Base-by-base conservation (phyloP, 2,329 filamentous ascomycete genomes). In the Sodiomyces alkalinus region DNA sequence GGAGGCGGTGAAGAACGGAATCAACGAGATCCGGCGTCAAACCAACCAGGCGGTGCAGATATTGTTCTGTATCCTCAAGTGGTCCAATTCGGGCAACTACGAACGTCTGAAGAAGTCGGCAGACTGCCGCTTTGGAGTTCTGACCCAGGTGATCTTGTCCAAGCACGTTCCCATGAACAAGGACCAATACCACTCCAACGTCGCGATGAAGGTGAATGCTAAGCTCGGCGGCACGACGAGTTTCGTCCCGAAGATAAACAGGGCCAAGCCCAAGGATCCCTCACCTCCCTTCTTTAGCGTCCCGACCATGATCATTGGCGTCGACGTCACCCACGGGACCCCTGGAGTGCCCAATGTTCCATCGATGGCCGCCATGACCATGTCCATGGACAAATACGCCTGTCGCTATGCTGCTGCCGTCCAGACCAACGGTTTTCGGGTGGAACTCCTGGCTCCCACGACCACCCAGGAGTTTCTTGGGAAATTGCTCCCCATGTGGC, bases 191-290 rank as follows among this genome's bases (percentile, higher is more conserved):
- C 78, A 81, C 43, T 90, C 81, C 1, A 98, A 98, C 36, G 83
- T 98, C 0, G 69, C 74, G 38, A 90, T 98, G 82, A 98, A 98
- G 58, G 74, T 98, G 39, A 96, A 98, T 42, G 80, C 82, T 4
- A 98, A 98, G 58, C 67, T 98, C 3, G 90, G 90, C 10, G 90
- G 90, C 5, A 67, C 71, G 0, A 94, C 83, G 1, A 74, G 58
- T 29, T 60, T 49, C 24, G 46, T 57, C 7, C 35, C 44, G 20
- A 24, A 29, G 9, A 30, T 33, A 6, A 19, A 20, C 18, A n/a
- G n/a, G n/a, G 20, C 12, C 17, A 32, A 27, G 16, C 28, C 27
- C 5, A 12, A 22, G 10, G 43, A 52, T 9, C 24, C 52, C 14
- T 44, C 51, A 27, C 44, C 50, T 26, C 27, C 47, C 3, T 62